Evolutionary conservation across 306 rosid species (phyloP), one percentile per base, ranked within the genome.

Genomic region (Arachis hypogaea): DNA sequence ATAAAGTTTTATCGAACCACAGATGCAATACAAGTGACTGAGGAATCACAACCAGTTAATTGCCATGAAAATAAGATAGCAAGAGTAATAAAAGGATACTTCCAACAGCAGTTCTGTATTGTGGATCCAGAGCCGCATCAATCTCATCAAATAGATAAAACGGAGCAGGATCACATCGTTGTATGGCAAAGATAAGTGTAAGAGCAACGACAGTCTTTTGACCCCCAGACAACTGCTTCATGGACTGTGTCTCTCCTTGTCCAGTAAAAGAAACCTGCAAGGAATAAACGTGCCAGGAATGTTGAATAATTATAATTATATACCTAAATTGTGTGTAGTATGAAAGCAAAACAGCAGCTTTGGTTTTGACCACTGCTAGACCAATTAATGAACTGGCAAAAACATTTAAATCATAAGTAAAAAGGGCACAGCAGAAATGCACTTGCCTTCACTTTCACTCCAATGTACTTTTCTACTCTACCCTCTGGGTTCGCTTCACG

Each of bases 81-180:
- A 77, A 74, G 44, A 29, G 57, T 28, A 5, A 47, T 62, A 78
- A 78, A 75, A 80, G 97, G 99, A 91, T 94, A 92, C 99, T 89
- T 74, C 99, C 99, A 44, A 94, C 99, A 28, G 99, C 97, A 28
- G 97, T 92, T 80, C 99, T 80, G 90, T 94, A 92, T 71, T 94
- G 97, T 59, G 99, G 99, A 85, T 94, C 99, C 86, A 94, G 83
- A 14, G 99, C 99, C 41, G 97, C 97, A 75, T 94, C 99, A 46
- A 92, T 94, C 86, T 94, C 99, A 73, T 94, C 99, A 69, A 94
- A 94, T 57, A 94, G 95, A 83, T 94, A 94, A 82, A 94, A 94
- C 11, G 99, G 99, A 29, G 99, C 99, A 12, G 97, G 99, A 87
- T 94, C 99, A 76, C 99, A 94, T 89, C 95, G 91, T 84, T 94